phyloP scores from a whole-genome alignment of 2,329 filamentous ascomycete species.

The Ramularia collo-cygni region DNA sequence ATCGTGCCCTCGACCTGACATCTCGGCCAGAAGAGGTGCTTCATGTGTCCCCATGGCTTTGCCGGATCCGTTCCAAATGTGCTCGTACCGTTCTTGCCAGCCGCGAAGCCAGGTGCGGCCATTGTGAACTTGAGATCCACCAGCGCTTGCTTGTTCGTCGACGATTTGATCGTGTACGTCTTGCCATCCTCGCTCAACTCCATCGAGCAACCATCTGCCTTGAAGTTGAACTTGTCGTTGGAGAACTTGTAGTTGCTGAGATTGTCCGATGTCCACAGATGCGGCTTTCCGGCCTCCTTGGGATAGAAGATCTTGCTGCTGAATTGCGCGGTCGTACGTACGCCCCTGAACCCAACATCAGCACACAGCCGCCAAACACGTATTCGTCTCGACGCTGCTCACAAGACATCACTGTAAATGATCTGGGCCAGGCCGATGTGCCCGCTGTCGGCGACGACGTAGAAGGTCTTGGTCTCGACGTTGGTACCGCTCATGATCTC shows the following conservation, averaged over 20 bases:
- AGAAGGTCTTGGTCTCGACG: constrained; percentile 94
- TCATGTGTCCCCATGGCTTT: constrained; percentile 87
- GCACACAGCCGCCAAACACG: neutral
- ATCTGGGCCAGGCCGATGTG: constrained; percentile 75
- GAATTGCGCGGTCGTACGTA: constrained; percentile 88
- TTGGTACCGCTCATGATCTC: constrained; percentile 70
- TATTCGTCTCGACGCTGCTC: constrained; percentile 27
- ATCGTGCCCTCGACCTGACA: constrained; percentile 77
- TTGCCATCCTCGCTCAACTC: constrained; percentile 80
- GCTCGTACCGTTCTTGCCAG: constrained; percentile 75
- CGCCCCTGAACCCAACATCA: constrained; percentile 53
- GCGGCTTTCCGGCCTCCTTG: constrained; percentile 60
- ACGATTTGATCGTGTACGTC: constrained; percentile 82
- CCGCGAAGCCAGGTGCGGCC: constrained; percentile 71
- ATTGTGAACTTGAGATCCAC: constrained; percentile 81
- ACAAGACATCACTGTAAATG: constrained; percentile 97
- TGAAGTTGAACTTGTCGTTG: constrained; percentile 75
- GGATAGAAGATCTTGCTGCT: constrained; percentile 86
- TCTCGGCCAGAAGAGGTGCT: constrained; percentile 90
- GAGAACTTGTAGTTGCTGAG: constrained; percentile 76
- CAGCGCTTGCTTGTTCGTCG: constrained; percentile 69
- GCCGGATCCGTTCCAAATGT: constrained; percentile 78
- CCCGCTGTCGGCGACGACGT: constrained; percentile 74
- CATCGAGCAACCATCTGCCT: constrained; percentile 75
- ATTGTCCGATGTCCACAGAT: constrained; percentile 77